Conservation (phyloP, 2,329 filamentous ascomycete species). For the Verticillium tricorpus region DNA sequence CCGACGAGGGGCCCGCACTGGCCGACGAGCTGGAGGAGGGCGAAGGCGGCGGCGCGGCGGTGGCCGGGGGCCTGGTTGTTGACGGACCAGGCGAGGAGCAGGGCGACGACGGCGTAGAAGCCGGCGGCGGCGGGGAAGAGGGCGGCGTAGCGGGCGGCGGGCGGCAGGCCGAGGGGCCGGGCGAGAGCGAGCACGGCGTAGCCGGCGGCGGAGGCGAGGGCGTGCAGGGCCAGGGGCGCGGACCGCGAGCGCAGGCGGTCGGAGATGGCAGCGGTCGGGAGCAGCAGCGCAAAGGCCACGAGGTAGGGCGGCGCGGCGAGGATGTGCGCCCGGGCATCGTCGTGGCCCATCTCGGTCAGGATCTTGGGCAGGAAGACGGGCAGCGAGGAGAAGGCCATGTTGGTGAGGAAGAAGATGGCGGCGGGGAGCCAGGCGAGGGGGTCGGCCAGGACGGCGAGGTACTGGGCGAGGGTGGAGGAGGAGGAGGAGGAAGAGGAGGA, state of each 20-base stretch:
- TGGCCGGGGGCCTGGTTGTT: slow-evolving; percentile 74
- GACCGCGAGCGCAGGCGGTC: slow-evolving; percentile 62
- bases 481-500: neutral
- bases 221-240: slow-evolving; percentile 63
- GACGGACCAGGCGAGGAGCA: slow-evolving; percentile 83
- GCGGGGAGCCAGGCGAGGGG: slow-evolving; percentile 72
- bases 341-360: slow-evolving; percentile 70
- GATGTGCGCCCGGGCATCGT: slow-evolving; percentile 63
- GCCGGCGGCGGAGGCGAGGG: slow-evolving; percentile 59
- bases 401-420: slow-evolving; percentile 76
- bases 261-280: slow-evolving; percentile 67
- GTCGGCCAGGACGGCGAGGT: slow-evolving; percentile 52
- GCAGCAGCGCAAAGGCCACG: slow-evolving; percentile 65
- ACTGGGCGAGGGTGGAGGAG: neutral
- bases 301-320: slow-evolving; percentile 81
- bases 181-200: slow-evolving; percentile 58
- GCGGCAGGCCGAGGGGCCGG: slow-evolving; percentile 35
- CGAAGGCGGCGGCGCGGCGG: slow-evolving; percentile 71
- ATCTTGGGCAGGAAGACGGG: slow-evolving; percentile 86
- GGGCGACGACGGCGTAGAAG: slow-evolving; percentile 79
- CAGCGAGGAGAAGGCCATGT: slow-evolving; percentile 83
- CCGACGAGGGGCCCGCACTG: slow-evolving; percentile 74
- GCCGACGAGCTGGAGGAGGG: slow-evolving; percentile 75
- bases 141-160: slow-evolving; percentile 61
- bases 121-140: slow-evolving; percentile 75